Base-by-base conservation (phyloP, 2,329 filamentous ascomycete genomes). In the Neopestalotiopsis rosae region DNA sequence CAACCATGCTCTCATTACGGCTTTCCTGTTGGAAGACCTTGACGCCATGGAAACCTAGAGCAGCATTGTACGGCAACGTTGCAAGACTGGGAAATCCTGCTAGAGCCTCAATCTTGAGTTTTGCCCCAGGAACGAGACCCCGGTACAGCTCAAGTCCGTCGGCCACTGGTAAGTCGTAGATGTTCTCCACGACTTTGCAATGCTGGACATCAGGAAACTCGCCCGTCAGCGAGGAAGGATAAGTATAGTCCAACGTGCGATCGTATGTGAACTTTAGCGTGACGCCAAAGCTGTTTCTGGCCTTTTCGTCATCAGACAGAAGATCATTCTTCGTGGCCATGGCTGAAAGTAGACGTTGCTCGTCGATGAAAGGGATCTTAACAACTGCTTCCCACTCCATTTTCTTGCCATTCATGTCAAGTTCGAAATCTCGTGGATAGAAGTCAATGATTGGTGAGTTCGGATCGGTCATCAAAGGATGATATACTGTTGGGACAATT, bases 331-430 rank as follows among this genome's bases (percentile, higher is more conserved):
- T 94, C 6, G 94, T 91, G 17, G 87, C 91, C 93, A 99, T 98
- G 7, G 95, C 96, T 49, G 86, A 83, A 67, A 99, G 85, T 2
- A 99, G 85, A 32, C 96, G 90, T 75, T 92, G 90, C 79, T 99
- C 95, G 69, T 99, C 94, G 72, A 99, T 99, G 81, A 99, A 99
- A 0, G 96, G 96, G 76, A 99, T 99, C 81, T 98, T 99, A 72
- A 99, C 94, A 49, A 99, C 95, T 34, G 96, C 96, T 79, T 99
- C 96, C 96, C 96, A 99, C 72, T 99, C 97, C 92, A 97, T 97
- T 84, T 97, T 99, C 85, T 99, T 99, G 69, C 96, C 97, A 75
- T 99, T 98, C 96, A 99, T 98, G 79, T 99, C 97, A 56, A 99
- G 86, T 73, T 97, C 94, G 76, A 99, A 99, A 75, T 99, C 96